Conservation (phyloP, 495 filamentous ascomycete genomes). For the Penicillium canescens region DNA sequence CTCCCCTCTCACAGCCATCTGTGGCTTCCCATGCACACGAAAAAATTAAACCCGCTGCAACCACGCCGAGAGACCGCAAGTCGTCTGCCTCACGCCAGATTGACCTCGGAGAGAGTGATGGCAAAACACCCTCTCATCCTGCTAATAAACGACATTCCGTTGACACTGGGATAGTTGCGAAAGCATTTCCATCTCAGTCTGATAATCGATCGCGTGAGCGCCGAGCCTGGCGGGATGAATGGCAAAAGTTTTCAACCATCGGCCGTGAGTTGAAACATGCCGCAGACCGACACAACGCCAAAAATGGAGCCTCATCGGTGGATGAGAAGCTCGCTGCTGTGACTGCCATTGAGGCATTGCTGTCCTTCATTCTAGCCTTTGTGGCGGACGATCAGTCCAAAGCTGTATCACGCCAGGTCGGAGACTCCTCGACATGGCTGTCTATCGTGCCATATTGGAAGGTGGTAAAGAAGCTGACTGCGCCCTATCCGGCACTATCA, state of each 20-base stretch:
- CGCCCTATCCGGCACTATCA: conserved; percentile 37
- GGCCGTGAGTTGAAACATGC: conserved; percentile 53
- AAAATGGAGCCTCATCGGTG: conserved; percentile 23
- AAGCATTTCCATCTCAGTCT: conserved; percentile 30
- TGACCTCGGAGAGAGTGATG: conserved; percentile 29
- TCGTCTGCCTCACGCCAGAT: conserved; percentile 22
- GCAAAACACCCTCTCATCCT: conserved; percentile 26
- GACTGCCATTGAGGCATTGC: conserved; percentile 47
- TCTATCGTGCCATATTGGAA: conserved; percentile 52
- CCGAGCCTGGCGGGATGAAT: conserved; percentile 47
- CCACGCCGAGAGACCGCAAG: conserved; percentile 37
- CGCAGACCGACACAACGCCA: conserved; percentile 39
- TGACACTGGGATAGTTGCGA: conserved; percentile 24
- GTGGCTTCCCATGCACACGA: conserved; percentile 21
- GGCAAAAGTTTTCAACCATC: conserved; percentile 38
- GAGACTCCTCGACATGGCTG: conserved; percentile 47
- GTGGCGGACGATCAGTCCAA: conserved; percentile 47
- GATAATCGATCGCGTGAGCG: conserved; percentile 36
- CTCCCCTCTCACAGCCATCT: conserved; percentile 13
- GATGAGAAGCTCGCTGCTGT: conserved; percentile 46
- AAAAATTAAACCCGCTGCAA: conserved; percentile 23
- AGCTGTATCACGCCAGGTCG: conserved; percentile 29
- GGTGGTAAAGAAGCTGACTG: conserved; percentile 41
- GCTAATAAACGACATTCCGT: conserved; percentile 26
- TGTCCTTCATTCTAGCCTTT: conserved; percentile 52